Percentiles rank a stretch among this genome's conserved stretches.
These are phyloP conservation scores for Powellomyces hirtus DNA, from an alignment of 192 early-diverging fungal species.

Conservation along the genomic window DNA sequence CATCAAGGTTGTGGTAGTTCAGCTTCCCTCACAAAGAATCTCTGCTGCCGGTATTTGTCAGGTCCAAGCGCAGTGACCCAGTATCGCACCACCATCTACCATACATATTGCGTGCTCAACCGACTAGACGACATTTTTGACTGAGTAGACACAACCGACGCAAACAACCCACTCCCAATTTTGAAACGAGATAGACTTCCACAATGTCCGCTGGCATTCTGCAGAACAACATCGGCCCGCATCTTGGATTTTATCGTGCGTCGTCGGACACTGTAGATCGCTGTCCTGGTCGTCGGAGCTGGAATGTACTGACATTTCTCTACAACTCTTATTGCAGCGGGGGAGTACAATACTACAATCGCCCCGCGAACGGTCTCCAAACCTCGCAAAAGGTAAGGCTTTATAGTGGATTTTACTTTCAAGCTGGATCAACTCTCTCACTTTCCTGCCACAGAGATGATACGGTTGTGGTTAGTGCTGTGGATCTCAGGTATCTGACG, in stretches of 20 bases:
- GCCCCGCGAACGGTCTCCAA: not conserved
- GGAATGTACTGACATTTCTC: not conserved
- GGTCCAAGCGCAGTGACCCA: too few species aligned
- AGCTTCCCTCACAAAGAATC: too few species aligned
- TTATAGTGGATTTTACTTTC: not conserved
- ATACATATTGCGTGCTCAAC: too few species aligned
- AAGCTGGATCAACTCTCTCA: too few species aligned
- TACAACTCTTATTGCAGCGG: not conserved
- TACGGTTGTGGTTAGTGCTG: slow-evolving; percentile 29
- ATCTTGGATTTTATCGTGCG: slow-evolving; percentile 24
- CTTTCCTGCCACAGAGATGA: not conserved
- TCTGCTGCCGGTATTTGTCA: too few species aligned
- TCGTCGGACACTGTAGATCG: not conserved
- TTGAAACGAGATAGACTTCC: too few species aligned
- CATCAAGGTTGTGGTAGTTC: too few species aligned
- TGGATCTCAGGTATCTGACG: slow-evolving; percentile 36
- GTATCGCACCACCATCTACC: too few species aligned
- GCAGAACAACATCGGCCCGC: slow-evolving; percentile 7
- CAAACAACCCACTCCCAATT: too few species aligned
- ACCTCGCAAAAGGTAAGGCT: not conserved
- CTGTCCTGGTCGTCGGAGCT: not conserved
- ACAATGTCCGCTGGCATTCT: slow-evolving; percentile 9
- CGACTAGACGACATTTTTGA: too few species aligned
- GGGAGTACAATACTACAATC: not conserved
- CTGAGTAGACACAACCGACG: too few species aligned